Evolutionary conservation across 2,329 filamentous ascomycete species (phyloP).

Genomic region (Aureobasidium mangrovei): DNA sequence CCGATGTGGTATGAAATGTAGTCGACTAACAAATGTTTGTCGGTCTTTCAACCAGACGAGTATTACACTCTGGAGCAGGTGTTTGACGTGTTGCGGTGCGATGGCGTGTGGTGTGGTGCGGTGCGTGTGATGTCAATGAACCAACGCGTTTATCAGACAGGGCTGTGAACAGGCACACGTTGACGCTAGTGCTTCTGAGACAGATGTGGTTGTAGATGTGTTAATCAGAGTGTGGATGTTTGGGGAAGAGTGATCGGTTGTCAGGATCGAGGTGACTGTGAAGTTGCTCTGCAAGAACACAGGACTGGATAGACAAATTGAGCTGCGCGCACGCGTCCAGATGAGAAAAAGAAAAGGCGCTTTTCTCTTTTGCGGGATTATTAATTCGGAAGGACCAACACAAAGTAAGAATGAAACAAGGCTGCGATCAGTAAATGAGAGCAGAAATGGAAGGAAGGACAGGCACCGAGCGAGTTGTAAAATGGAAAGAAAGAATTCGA

Average conservation of each 20-base stretch:
- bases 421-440: conserved; percentile 11
- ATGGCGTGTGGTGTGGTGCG: conserved; percentile 6
- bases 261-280: conserved; percentile 8
- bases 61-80: background rate
- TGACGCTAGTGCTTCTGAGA: conserved; percentile 7
- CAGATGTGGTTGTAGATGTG: background rate
- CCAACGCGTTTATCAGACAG: conserved; percentile 5
- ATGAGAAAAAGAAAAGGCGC: background rate
- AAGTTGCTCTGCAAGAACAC: conserved; percentile 11
- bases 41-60: conserved; percentile 12
- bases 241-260: conserved; percentile 5
- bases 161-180: conserved; percentile 11
- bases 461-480: background rate
- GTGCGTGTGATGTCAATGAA: conserved; percentile 9
- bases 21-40: conserved; percentile 11
- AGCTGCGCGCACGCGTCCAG: background rate
- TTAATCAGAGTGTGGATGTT: background rate
- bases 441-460: conserved; percentile 11
- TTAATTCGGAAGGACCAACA: background rate
- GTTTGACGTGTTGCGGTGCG: conserved; percentile 9
- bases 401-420: conserved; percentile 13
- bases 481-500: conserved; percentile 7
- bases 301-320: conserved; percentile 1
- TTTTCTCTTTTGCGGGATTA: conserved; percentile 7
- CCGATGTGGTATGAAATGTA: background rate